Conservation (phyloP, 2,329 filamentous ascomycete species). For the Aspergillus sp. region DNA sequence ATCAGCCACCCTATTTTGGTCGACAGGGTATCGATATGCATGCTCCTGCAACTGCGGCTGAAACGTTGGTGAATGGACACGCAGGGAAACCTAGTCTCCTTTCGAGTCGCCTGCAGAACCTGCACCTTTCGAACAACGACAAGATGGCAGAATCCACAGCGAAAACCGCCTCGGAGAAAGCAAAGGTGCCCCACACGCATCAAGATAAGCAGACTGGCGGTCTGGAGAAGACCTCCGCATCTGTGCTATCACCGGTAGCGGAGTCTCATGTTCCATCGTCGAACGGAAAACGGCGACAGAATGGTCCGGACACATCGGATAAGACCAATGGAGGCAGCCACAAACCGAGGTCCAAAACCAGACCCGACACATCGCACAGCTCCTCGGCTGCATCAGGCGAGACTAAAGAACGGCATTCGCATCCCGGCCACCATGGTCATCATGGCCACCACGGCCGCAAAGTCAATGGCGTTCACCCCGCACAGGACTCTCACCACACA, state of each 20-base stretch:
- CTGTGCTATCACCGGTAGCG: slow-evolving; percentile 24
- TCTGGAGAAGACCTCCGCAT: slow-evolving; percentile 24
- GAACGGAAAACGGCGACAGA: slow-evolving; percentile 31
- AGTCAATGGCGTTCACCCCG: slow-evolving; percentile 28
- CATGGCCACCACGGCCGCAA: slow-evolving; percentile 25
- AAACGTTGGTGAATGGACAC: slow-evolving; percentile 24
- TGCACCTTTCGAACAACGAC: slow-evolving; percentile 37
- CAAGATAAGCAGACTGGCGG: slow-evolving; percentile 21
- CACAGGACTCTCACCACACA: slow-evolving; percentile 25
- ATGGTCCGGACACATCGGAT: slow-evolving; percentile 31
- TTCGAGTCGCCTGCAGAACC: slow-evolving; percentile 37
- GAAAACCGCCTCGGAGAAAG: slow-evolving; percentile 25
- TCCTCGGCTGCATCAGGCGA: slow-evolving; percentile 18
- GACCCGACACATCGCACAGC: slow-evolving; percentile 27
- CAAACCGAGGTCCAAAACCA: slow-evolving; percentile 35
- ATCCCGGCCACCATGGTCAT: slow-evolving; percentile 25
- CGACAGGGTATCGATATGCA: slow-evolving; percentile 26
- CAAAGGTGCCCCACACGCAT: slow-evolving; percentile 17
- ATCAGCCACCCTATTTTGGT: slow-evolving; percentile 26
- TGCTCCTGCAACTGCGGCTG: slow-evolving; percentile 12
- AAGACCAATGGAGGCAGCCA: slow-evolving; percentile 32
- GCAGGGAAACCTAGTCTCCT: slow-evolving; percentile 33
- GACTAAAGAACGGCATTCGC: slow-evolving; percentile 30
- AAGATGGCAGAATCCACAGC: slow-evolving; percentile 24
- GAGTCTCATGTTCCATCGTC: slow-evolving; percentile 31